Percentiles rank a stretch among this genome's conserved stretches.
phyloP scores from a whole-genome alignment of 345 rosid species.

The Dipteronia dyeriana region DNA sequence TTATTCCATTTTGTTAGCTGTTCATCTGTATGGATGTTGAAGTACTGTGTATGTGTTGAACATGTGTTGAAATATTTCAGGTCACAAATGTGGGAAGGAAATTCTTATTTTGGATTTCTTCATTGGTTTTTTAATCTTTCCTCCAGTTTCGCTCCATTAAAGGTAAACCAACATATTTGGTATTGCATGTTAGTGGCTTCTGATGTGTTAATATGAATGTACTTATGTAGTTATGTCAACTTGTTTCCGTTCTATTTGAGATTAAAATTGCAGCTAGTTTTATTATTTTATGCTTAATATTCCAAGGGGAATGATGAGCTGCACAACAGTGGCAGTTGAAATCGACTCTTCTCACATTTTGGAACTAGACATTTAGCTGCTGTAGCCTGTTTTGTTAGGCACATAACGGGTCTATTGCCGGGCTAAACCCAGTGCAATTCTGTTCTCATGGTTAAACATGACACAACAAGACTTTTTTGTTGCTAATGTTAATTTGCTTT shows the following conservation, averaged over 20 bases:
- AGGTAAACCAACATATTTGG: slow-evolving; percentile 42
- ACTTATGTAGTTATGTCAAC: not conserved
- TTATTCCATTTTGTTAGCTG: slow-evolving; percentile 12
- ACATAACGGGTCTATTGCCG: not conserved
- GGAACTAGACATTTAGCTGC: not conserved
- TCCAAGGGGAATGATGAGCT: not conserved
- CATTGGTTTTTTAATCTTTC: slow-evolving; percentile 61
- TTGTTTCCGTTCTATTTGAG: not conserved
- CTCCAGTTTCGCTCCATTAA: slow-evolving; percentile 61
- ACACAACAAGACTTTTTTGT: too few relatives aligned
- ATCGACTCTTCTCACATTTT: not conserved
- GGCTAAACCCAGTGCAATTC: not conserved
- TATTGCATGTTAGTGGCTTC: not conserved
- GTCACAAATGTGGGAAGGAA: slow-evolving; percentile 63
- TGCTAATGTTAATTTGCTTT: too few relatives aligned
- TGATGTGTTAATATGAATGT: not conserved
- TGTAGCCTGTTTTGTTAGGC: not conserved
- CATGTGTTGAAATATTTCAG: slow-evolving; percentile 41
- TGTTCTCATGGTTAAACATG: not conserved
- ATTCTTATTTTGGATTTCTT: slow-evolving; percentile 45
- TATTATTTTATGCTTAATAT: not conserved
- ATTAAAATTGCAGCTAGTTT: not conserved
- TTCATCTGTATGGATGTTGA: not conserved
- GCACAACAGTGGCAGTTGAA: not conserved
- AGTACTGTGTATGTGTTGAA: slow-evolving; percentile 13